Evolutionary conservation across 1,139 yeast species (phyloP), one percentile per base, ranked within the genome.

Genomic region (Citeromyces hawaiiensis): DNA sequence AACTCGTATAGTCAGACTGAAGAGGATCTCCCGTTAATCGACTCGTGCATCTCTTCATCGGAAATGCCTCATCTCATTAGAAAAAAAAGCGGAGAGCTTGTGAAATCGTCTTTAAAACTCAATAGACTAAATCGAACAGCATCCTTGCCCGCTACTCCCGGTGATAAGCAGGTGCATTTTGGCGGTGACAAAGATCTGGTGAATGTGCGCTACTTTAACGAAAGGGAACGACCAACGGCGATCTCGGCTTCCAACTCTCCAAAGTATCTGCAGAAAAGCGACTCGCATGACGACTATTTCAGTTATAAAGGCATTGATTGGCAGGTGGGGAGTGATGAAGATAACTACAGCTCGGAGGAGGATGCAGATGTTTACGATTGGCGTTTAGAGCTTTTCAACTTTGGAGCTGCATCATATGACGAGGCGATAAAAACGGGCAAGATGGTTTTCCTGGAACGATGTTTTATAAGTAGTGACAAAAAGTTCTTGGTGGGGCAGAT

Each of bases 121-220:
- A 68, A 60, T 45, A 54, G 56, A 37, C 60, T 72, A 32, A 58
- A 58, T 29, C 58, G 79, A 34, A 66, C 75, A 21, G 66, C 67
- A 46, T 77, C 87, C 9, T 65, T 82, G 51, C 95, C 95, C 0
- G 57, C 82, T 1, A 79, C 93, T 3, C 60, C 61, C 7, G 72
- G 82, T 2, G 72, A 66, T 40, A 85, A 85, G 51, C 80, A 68
- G 51, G 95, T 85, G n/a, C 94, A 83, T 61, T 85, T 85, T 56
- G 59, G 59, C 14, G 49, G 47, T 11, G 86, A 83, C 40, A 63
- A 63, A 21, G 67, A 27, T 43, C 42, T 67, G 33, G 75, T 66
- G 41, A 87, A 80, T 48, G 77, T 83, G 16, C 67, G 82, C 38
- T 83, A 81, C 54, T 85, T 86, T 57, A 70, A 75, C 48, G 71